A percentile compares a stretch with the other conserved stretches of the same genome.
These are phyloP conservation scores for Dactylis glomerata DNA, from an alignment of 176 grass and related monocot species.

Conservation along the genomic window DNA sequence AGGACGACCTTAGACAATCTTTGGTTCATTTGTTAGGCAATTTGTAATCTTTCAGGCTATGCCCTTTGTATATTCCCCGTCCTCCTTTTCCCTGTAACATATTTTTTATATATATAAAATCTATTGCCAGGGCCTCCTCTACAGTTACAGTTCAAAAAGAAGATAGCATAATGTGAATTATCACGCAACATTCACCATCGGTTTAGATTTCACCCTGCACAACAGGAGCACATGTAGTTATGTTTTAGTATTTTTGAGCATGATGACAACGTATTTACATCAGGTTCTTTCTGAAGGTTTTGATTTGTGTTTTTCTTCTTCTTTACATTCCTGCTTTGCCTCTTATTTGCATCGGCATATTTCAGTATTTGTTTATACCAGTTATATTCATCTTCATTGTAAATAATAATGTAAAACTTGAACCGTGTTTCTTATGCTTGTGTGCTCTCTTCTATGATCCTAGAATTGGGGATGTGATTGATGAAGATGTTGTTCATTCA, in stretches of 20 bases:
- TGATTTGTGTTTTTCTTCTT: neutral
- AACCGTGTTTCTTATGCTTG: slow-evolving; percentile 19
- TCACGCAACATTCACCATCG: slow-evolving; percentile 6
- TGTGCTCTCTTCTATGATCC: slow-evolving; percentile 41
- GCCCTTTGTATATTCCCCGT: too few species aligned
- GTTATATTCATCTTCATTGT: slow-evolving; percentile 19
- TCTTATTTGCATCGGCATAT: neutral
- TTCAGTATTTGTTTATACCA: slow-evolving; percentile 9
- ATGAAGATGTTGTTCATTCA: slow-evolving; percentile 95
- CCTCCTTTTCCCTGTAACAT: too few species aligned
- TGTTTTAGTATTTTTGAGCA: slow-evolving; percentile 17
- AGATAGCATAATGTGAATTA: slow-evolving; percentile 3
- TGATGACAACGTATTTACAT: slow-evolving; percentile 13
- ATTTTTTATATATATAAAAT: too few species aligned
- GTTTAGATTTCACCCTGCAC: neutral
- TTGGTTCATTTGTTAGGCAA: too few species aligned
- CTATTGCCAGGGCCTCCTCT: too few species aligned
- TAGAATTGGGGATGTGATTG: slow-evolving; percentile 79
- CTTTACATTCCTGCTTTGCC: neutral
- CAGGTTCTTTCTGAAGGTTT: neutral
- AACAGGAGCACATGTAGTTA: neutral
- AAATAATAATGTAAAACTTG: slow-evolving; percentile 17
- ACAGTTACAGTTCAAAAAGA: too few species aligned
- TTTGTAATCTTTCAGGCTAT: too few species aligned
- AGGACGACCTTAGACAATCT: too few species aligned